phyloP scores from a whole-genome alignment of 75 land plant species.

The Chamaecyparis obtusa region DNA sequence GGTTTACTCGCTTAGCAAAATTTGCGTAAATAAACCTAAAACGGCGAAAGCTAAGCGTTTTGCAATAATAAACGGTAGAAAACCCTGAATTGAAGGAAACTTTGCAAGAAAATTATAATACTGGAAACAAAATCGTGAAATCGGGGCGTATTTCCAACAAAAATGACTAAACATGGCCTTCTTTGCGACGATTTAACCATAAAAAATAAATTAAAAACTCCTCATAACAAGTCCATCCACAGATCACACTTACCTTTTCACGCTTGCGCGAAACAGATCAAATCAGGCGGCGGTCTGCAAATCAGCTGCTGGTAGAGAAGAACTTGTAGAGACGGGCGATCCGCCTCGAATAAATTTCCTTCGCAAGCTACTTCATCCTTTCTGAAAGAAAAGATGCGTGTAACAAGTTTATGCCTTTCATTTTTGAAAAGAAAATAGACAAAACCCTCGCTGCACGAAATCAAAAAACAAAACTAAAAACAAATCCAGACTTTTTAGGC shows the following conservation, averaged over 20 bases:
- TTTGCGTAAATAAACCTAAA: too few relatives aligned
- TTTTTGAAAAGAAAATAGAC: neutral
- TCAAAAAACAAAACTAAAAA: neutral
- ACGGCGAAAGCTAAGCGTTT: neutral
- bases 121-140: neutral
- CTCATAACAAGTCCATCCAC: neutral
- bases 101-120: neutral
- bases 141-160: neutral
- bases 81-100: neutral
- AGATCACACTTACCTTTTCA: neutral
- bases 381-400: neutral
- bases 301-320: neutral
- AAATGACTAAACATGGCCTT: neutral
- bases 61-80: neutral
- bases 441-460: neutral
- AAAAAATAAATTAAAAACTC: neutral
- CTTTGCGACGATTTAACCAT: neutral
- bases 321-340: neutral
- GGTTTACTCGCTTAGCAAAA: too few relatives aligned
- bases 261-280: neutral
- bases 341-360: neutral
- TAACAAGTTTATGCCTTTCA: neutral
- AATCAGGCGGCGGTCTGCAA: neutral
- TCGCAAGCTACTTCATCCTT: neutral
- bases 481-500: neutral